Conservation (phyloP, 1,139 yeast genomes). For the Geotrichum citri-aurantii region DNA sequence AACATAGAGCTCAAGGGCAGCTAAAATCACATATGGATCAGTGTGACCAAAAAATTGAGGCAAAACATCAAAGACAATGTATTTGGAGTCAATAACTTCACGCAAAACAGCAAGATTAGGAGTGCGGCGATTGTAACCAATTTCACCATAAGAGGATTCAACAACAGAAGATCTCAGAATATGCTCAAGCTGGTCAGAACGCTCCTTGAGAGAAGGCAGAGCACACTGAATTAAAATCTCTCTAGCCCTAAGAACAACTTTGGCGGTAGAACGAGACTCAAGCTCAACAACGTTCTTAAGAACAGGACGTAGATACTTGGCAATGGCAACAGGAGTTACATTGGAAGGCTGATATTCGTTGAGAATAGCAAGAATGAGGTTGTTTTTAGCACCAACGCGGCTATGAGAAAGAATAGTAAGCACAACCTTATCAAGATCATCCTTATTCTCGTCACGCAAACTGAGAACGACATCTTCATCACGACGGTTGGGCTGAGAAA, state of each 20-base stretch:
- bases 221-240: slow-evolving; percentile 95
- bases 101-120: slow-evolving; percentile 77
- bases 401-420: slow-evolving; percentile 78
- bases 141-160: slow-evolving; percentile 77
- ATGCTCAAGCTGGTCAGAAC: slow-evolving; percentile 96
- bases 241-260: slow-evolving; percentile 90
- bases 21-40: slow-evolving; percentile 87
- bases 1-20: slow-evolving; percentile 94
- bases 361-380: slow-evolving; percentile 77
- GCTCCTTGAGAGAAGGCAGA: slow-evolving; percentile 89
- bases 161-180: slow-evolving; percentile 88
- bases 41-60: slow-evolving; percentile 79
- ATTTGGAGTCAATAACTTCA: slow-evolving; percentile 93
- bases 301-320: slow-evolving; percentile 61
- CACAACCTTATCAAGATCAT: slow-evolving; percentile 69
- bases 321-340: slow-evolving; percentile 56
- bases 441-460: slow-evolving; percentile 81
- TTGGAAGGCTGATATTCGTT: slow-evolving; percentile 60
- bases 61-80: slow-evolving; percentile 92
- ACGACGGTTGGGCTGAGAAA: slow-evolving; percentile 67
- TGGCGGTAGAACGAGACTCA: slow-evolving; percentile 87
- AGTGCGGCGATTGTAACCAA: slow-evolving; percentile 60
- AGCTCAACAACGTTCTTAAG: slow-evolving; percentile 77
- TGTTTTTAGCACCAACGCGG: slow-evolving; percentile 89
- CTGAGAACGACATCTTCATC: slow-evolving; percentile 74